Evolutionary conservation across 768 basidiomycete genomes (phyloP).

Genomic region (Lactarius evosmus): DNA sequence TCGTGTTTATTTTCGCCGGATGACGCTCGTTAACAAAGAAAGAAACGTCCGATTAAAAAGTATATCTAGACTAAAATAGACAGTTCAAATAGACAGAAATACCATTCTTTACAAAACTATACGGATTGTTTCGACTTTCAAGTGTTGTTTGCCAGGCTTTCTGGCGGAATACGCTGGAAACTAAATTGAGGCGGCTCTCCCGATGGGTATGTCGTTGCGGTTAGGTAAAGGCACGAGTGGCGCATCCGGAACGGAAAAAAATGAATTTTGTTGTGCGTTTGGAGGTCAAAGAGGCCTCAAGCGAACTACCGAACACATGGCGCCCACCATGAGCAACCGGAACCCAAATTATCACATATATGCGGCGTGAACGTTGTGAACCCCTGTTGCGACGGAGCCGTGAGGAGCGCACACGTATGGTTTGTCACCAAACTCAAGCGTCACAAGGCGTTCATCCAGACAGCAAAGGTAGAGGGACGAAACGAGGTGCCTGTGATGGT

Average conservation of each 20-base stretch:
- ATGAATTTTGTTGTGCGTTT: too few relatives aligned
- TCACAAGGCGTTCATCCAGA: conserved; percentile 1
- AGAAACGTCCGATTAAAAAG: not conserved
- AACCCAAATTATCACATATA: too few relatives aligned
- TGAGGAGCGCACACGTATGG: not conserved
- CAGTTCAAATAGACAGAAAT: not conserved
- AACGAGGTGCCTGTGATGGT: not conserved
- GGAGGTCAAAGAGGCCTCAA: too few relatives aligned
- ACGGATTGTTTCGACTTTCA: not conserved
- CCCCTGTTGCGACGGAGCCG: not conserved
- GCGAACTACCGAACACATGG: not conserved
- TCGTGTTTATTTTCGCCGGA: not conserved
- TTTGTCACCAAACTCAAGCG: not conserved
- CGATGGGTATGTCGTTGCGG: too few relatives aligned
- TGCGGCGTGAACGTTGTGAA: too few relatives aligned
- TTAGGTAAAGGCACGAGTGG: too few relatives aligned
- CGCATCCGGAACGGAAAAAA: too few relatives aligned
- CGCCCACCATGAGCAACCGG: not conserved
- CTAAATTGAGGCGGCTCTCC: too few relatives aligned
- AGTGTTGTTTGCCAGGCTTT: not conserved
- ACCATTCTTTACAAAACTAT: not conserved
- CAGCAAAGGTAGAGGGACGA: not conserved
- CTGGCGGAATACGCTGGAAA: too few relatives aligned
- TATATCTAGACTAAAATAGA: too few relatives aligned
- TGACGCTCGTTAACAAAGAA: not conserved